Conservation (phyloP, 2,329 filamentous ascomycete species). For the Cordyceps fumosorosea region DNA sequence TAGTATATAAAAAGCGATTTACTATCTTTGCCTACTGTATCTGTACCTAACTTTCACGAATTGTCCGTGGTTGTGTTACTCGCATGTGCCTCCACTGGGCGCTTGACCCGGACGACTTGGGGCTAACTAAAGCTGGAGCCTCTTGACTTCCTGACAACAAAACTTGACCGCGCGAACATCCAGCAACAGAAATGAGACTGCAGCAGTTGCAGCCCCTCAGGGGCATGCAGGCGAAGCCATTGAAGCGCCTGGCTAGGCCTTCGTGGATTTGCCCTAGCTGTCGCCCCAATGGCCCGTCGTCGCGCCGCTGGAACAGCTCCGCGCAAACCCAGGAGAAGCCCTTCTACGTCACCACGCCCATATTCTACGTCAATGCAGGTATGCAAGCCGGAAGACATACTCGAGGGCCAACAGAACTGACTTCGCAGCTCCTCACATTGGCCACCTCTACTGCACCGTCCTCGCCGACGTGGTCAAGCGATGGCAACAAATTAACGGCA, state of each 20-base stretch:
- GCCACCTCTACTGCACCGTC: constrained; percentile 90
- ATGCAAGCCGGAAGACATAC: constrained; percentile 14
- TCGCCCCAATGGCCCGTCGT: constrained; percentile 17
- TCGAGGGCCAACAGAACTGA: constrained; percentile 11
- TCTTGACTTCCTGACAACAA: neutral
- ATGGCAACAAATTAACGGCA: constrained; percentile 74
- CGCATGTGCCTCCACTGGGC: no score
- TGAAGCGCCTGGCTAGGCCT: constrained; percentile 15
- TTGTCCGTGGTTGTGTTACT: no score
- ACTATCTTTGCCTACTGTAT: no score
- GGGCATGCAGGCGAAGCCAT: constrained; percentile 19
- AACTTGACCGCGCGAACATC: neutral
- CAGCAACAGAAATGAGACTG: constrained; percentile 21
- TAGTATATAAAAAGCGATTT: no score
- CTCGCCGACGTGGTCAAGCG: constrained; percentile 86
- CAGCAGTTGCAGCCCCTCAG: constrained; percentile 22
- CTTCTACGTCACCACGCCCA: constrained; percentile 92
- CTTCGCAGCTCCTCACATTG: constrained; percentile 74
- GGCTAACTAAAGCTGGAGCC: no score
- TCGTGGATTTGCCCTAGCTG: constrained; percentile 26
- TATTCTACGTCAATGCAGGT: constrained; percentile 98
- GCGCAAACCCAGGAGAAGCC: constrained; percentile 52
- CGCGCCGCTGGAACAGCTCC: constrained; percentile 26
- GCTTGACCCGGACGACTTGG: no score
- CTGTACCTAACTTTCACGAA: no score